These are phyloP conservation scores for Aspergillus bridgeri DNA, from an alignment of 495 filamentous ascomycete species.

Conservation along the genomic window DNA sequence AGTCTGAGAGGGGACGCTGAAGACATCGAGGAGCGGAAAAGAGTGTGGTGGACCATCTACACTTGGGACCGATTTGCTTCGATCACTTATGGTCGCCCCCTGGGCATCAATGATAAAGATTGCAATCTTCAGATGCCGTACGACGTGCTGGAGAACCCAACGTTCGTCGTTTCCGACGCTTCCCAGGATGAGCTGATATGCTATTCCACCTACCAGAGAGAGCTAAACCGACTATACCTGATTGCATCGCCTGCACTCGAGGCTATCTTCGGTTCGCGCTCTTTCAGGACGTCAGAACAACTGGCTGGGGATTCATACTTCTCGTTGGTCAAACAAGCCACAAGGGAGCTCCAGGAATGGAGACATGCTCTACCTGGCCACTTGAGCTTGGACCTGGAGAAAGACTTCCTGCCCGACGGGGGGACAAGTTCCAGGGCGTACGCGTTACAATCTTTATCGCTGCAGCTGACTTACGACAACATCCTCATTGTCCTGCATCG, in stretches of 20 bases:
- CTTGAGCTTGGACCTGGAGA: constrained; percentile 19
- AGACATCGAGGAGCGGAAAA: constrained; percentile 30
- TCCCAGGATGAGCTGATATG: constrained; percentile 12
- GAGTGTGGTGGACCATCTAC: constrained; percentile 39
- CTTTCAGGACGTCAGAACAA: constrained; percentile 17
- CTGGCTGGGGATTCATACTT: constrained; percentile 19
- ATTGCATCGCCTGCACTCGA: constrained; percentile 30
- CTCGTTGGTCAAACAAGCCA: constrained; percentile 19
- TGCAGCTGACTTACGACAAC: constrained; percentile 36
- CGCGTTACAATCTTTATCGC: constrained; percentile 26
- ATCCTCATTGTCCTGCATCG: constrained; percentile 33
- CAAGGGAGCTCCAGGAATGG: constrained; percentile 24
- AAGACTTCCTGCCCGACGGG: constrained; percentile 18
- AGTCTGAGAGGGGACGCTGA: constrained; percentile 15
- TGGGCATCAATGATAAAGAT: constrained; percentile 35
- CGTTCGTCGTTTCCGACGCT: constrained; percentile 10
- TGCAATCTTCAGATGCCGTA: constrained; percentile 32
- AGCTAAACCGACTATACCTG: constrained; percentile 31
- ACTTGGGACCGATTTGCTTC: constrained; percentile 38
- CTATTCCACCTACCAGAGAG: constrained; percentile 32
- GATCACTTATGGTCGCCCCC: constrained; percentile 32
- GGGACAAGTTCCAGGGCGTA: constrained; percentile 19
- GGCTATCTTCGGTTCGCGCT: constrained; percentile 28
- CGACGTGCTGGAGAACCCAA: constrained; percentile 24
- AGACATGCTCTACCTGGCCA: constrained; percentile 19